Evolutionary conservation across 2,329 filamentous ascomycete genomes (phyloP).

Genomic region (Drechslera avenae): DNA sequence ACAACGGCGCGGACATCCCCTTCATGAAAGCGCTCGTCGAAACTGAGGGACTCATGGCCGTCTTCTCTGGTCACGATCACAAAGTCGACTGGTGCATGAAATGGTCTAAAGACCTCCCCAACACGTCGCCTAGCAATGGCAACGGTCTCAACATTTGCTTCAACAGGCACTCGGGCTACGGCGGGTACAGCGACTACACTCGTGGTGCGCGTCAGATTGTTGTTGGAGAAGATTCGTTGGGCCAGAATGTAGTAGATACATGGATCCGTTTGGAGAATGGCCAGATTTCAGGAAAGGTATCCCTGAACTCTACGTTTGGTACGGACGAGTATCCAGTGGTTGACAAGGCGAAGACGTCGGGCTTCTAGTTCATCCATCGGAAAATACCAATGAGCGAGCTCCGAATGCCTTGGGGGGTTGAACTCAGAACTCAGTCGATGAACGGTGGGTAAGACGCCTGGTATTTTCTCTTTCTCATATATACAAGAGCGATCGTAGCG

Average conservation of each 20-base stretch:
- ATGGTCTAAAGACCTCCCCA: slow-evolving; percentile 40
- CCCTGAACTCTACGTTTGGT: slow-evolving; percentile 65
- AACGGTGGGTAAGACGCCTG: no score
- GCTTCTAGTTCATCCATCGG: slow-evolving; percentile 1
- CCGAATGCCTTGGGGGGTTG: no score
- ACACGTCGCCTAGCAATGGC: slow-evolving; percentile 45
- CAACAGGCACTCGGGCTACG: slow-evolving; percentile 71
- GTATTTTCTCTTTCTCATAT: no score
- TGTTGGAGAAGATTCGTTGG: slow-evolving; percentile 53
- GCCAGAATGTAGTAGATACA: slow-evolving; percentile 56
- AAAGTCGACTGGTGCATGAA: slow-evolving; percentile 49
- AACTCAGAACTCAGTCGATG: no score
- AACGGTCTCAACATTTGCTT: slow-evolving; percentile 60
- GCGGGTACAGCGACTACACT: slow-evolving; percentile 69
- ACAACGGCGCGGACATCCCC: slow-evolving; percentile 58
- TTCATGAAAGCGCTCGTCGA: slow-evolving; percentile 68
- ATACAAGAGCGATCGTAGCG: no score
- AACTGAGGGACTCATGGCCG: slow-evolving; percentile 53
- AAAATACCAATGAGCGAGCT: no score
- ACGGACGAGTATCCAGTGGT: slow-evolving; percentile 57
- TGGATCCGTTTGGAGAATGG: slow-evolving; percentile 67
- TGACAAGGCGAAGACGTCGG: slow-evolving; percentile 11
- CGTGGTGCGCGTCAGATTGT: slow-evolving; percentile 64
- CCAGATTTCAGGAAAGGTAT: slow-evolving; percentile 57
- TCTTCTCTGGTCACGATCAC: slow-evolving; percentile 72